Evolutionary conservation across 176 grass and related monocot genomes (phyloP), one percentile per base, ranked within the genome.

Genomic region (Pontederia crassipes): DNA sequence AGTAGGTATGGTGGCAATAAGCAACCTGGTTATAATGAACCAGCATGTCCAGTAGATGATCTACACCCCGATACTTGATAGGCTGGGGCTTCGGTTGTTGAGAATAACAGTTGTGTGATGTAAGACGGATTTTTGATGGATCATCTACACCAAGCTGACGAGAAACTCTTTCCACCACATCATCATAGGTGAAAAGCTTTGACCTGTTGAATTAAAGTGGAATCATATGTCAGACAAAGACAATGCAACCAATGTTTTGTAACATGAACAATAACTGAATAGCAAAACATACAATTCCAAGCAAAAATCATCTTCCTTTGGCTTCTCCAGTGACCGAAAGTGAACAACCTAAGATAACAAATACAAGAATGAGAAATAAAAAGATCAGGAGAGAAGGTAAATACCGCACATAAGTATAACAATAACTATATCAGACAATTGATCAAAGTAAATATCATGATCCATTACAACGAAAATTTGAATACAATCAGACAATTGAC

Each of bases 81-180:
- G 86, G 81, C 72, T 96, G 91, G 20, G 91, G 91, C 77, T 96
- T 96, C 69, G 91, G 86, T 74, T 96, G 91, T 58, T 96, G 91
- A n/a, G 86, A 87, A 63, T 96, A 96, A 62, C 86, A 87, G 68
- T 90, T 96, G 77, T 90, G 83, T 55, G 86, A 80, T 64, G 91
- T 96, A 75, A 96, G 83, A 10, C 91, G 83, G 61, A 90, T 87
- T 84, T 96, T 96, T 8, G 86, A 67, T 67, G 91, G 81, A 82
- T 96, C 86, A 66, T 90, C 83, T 55, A 96, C 74, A 9, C 73
- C 70, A 46, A 96, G 79, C 15, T 87, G 77, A 12, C 15, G 57
- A n/a, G 83, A 80, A 68, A 96, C 86, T 75, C 70, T 85, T 54
- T 90, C 86, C 62, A 90, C 91, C 71, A 90, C 83, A 87, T 81